phyloP scores from a whole-genome alignment of 2,329 filamentous ascomycete genomes.

The Eurotiales sp. region DNA sequence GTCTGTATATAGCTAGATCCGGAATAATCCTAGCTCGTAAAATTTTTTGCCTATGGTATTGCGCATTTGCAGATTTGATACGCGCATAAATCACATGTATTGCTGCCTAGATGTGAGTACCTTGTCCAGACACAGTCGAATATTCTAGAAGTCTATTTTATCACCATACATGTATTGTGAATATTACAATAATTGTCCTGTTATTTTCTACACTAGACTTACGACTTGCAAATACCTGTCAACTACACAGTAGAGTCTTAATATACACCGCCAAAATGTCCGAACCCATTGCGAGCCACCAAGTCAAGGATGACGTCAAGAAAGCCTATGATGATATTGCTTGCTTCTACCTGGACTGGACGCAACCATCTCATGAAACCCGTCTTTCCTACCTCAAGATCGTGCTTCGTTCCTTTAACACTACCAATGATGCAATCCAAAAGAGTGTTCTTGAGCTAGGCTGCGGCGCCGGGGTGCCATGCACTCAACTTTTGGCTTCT shows the following conservation, averaged over 20 bases:
- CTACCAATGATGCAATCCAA: neutral
- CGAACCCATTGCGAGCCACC: neutral
- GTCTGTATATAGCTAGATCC: neutral
- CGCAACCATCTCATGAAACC: conserved; percentile 21
- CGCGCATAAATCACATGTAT: neutral
- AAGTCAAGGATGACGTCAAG: conserved; percentile 15
- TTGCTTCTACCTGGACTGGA: conserved; percentile 35
- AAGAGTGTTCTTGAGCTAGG: conserved; percentile 37
- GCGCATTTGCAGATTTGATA: neutral
- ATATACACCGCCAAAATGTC: conserved; percentile 5
- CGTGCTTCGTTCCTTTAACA: conserved; percentile 23
- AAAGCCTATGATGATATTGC: conserved; percentile 37
- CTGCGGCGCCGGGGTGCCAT: conserved; percentile 39
- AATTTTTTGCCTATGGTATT: neutral
- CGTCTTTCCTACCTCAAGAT: conserved; percentile 30
- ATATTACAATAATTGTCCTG: too few relatives aligned
- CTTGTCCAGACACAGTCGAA: too few relatives aligned
- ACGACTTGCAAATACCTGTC: neutral
- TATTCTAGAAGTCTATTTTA: too few relatives aligned
- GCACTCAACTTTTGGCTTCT: conserved; percentile 22
- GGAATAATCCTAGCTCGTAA: neutral
- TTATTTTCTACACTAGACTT: neutral
- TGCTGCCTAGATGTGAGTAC: too few relatives aligned
- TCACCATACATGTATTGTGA: too few relatives aligned
- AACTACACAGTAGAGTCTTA: too few relatives aligned